Conservation (phyloP, 495 filamentous ascomycete species). For the Cercophora scortea region DNA sequence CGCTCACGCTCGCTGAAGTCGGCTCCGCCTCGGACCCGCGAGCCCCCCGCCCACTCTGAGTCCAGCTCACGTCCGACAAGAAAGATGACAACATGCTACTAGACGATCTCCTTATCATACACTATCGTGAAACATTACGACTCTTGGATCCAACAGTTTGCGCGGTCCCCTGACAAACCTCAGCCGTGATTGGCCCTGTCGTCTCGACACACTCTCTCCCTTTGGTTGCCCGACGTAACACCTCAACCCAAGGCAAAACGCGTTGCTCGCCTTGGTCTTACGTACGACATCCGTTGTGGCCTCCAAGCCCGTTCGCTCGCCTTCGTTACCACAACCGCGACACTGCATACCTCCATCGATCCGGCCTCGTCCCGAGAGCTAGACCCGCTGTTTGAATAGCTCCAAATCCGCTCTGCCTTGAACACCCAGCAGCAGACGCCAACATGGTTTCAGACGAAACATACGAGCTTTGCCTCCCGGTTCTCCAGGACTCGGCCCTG, state of each 20-base stretch:
- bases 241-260: too few relatives aligned
- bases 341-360: too few relatives aligned
- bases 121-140: constrained; percentile 9
- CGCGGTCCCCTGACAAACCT: not conserved
- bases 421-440: not conserved
- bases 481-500: constrained; percentile 72
- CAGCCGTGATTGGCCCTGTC: not conserved
- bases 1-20: not conserved
- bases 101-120: constrained; percentile 9
- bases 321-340: too few relatives aligned
- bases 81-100: constrained; percentile 27
- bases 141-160: not conserved
- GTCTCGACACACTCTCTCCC: not conserved
- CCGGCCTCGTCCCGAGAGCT: too few relatives aligned
- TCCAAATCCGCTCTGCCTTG: too few relatives aligned
- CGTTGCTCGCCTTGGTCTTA: too few relatives aligned
- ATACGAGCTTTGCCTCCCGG: constrained; percentile 80
- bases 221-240: too few relatives aligned
- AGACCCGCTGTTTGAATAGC: too few relatives aligned
- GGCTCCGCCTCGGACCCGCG: not conserved
- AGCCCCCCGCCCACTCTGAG: not conserved
- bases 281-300: too few relatives aligned
- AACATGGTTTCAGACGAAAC: constrained; percentile 87
- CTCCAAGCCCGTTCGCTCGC: too few relatives aligned
- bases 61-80: not conserved